phyloP scores from a whole-genome alignment of 768 basidiomycete genomes.

The Pleurotus tuber-regium region DNA sequence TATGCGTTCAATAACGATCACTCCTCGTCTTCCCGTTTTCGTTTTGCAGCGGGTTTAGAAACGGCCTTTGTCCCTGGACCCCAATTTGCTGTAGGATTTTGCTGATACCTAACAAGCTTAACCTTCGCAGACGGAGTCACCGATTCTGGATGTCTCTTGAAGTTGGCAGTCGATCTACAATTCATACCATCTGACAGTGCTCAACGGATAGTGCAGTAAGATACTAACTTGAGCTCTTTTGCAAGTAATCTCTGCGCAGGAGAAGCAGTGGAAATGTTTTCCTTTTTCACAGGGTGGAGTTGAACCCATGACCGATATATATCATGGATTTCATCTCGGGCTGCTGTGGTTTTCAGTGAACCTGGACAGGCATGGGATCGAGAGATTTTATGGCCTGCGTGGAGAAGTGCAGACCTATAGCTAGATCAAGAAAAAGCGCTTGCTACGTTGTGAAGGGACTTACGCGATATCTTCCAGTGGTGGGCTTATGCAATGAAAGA shows the following conservation, averaged over 20 bases:
- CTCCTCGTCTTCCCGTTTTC: slow-evolving; percentile 35
- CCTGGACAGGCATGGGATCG: slow-evolving; percentile 90
- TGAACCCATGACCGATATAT: slow-evolving; percentile 86
- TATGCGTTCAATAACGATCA: no score
- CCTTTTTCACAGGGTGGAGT: slow-evolving; percentile 75
- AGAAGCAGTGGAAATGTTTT: slow-evolving; percentile 74
- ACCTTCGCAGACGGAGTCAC: slow-evolving; percentile 58
- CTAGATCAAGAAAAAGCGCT: not conserved
- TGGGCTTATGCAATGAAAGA: slow-evolving; percentile 81
- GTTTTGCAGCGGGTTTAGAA: slow-evolving; percentile 39
- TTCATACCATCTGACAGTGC: slow-evolving; percentile 11
- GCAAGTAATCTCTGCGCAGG: slow-evolving; percentile 68
- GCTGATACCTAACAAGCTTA: slow-evolving; percentile 86
- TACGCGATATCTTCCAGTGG: slow-evolving; percentile 74
- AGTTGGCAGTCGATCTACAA: slow-evolving; percentile 67
- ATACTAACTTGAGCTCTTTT: slow-evolving; percentile 62
- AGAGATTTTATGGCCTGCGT: slow-evolving; percentile 81
- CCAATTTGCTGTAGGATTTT: slow-evolving; percentile 91
- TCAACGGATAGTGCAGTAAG: not conserved
- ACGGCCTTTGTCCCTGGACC: slow-evolving; percentile 75
- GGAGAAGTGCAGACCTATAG: slow-evolving; percentile 80
- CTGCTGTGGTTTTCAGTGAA: slow-evolving; percentile 87
- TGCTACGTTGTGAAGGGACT: slow-evolving; percentile 28
- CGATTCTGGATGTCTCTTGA: slow-evolving; percentile 68
- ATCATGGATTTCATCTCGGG: slow-evolving; percentile 70